Evolutionary conservation across 164 flowering plant species (phyloP), one percentile per base, ranked within the genome.

Genomic region (Aristolochia californica): DNA sequence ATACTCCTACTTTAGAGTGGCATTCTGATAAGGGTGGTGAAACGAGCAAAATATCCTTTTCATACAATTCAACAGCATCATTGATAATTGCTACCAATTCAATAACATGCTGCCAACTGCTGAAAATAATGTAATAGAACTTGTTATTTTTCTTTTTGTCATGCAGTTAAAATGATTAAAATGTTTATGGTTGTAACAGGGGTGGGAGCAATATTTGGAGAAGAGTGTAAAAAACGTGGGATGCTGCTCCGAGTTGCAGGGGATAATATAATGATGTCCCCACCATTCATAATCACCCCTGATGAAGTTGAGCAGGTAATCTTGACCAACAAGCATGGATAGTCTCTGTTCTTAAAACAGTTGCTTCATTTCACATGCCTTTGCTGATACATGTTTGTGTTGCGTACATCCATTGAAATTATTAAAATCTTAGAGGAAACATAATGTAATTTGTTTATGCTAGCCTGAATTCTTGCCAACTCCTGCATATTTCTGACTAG

Each of bases 191-290:
- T 58, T 51, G 22, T 63, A n/a, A 40, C 78, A 93, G 99, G 91
- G 10, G 56, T 93, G 9, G 99, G 83, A 0, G 80, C 94, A 53
- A 79, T 78, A 68, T 93, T 93, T 73, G 97, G 97, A 68, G 85
- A 82, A 57, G 79, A 85, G 64, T 93, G 99, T 64, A 71, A 82
- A 74, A 84, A 87, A 75, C 78, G 77, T 13, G 99, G 99, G 23
- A 80, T 93, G 97, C 58, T 93, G 61, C 90, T 89, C 17, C 91
- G 99, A 45, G 88, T 87, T 66, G 77, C 96, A 1, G 99, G 99
- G 40, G 99, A 93, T 62, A 78, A 58, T 68, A 84, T 87, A 61
- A 81, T 87, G 91, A 84, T 93, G 88, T 87, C 83, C 59, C 99
- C 99, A 18, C 95, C 99, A 12, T 76, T 85, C 55, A 80, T 84